Evolutionary conservation across 1,139 yeast genomes (phyloP), one percentile per base, ranked within the genome.

Genomic region (Candida glucosophila): DNA sequence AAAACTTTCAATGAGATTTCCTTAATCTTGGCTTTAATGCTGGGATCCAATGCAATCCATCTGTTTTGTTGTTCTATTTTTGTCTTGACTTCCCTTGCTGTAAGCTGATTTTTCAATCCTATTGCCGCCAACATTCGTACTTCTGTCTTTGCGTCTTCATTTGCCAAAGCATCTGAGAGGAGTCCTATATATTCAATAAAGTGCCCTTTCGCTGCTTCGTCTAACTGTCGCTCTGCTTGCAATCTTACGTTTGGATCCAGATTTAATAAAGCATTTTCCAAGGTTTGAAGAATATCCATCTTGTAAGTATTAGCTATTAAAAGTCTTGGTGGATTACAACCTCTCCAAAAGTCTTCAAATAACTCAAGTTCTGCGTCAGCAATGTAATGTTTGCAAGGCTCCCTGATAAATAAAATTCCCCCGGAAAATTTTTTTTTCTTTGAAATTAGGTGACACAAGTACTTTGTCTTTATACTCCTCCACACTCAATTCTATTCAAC

Each of bases 121-220:
- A 90, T 63, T 24, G 93, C 95, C 4, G 98, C 95, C 52, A 92
- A 72, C 69, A 85, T 83, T 47, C 97, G 70, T 28, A 86, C 93
- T 56, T 88, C 96, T 5, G 81, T 61, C 41, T 71, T 75, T 34
- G 74, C 74, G 5, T 63, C 55, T 25, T 72, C 77, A 44, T 78
- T 75, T 20, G 77, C 78, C 38, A 90, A 65, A 16, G 82, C 85
- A 37, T 74, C 74, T 22, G 83, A 73, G 45, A 88, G 70, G 43
- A 77, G 62, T 22, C 74, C 73, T 42, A 86, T 58, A 48, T 78
- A 90, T 40, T 77, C 52, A 60, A 49, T 77, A 58, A 83, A 88
- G 53, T 85, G 81, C 36, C 75, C 79, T 41, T 69, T 66, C 17
- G 94, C 79, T 15, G 88, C 74, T 29, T 72, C 71, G 40, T 67